Evolutionary conservation across 768 basidiomycete genomes (phyloP).

Genomic region (Boletus subcaerulescens): DNA sequence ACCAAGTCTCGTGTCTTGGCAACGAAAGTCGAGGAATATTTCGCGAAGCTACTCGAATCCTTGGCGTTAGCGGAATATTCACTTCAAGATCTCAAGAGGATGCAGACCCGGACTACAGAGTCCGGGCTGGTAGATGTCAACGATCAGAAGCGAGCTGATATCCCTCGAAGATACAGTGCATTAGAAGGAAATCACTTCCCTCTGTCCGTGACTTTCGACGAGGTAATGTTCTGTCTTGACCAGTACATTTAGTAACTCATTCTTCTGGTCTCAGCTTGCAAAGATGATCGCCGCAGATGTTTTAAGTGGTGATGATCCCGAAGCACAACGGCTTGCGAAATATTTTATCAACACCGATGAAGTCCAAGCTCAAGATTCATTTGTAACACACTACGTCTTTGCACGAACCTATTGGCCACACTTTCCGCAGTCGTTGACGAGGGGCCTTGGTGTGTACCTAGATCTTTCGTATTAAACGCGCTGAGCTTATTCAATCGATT

Average conservation of each 20-base stretch:
- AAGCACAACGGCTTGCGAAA: conserved; percentile 4
- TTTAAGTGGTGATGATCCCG: not conserved
- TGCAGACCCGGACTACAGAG: conserved; percentile 20
- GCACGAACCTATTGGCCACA: conserved; percentile 55
- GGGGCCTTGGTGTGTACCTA: conserved; percentile 46
- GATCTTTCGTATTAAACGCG: not conserved
- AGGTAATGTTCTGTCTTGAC: conserved; percentile 35
- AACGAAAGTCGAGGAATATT: conserved; percentile 69
- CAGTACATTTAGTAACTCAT: not conserved
- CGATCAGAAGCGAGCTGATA: conserved; percentile 24
- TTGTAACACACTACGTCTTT: conserved; percentile 49
- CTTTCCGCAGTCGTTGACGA: conserved; percentile 49
- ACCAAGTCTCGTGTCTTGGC: conserved; percentile 68
- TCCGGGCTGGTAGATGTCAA: conserved; percentile 33
- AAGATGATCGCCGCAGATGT: conserved; percentile 28
- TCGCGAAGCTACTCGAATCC: conserved; percentile 47
- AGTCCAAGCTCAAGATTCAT: conserved; percentile 16
- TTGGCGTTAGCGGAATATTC: conserved; percentile 36
- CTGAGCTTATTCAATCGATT: not conserved
- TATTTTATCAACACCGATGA: conserved; percentile 18
- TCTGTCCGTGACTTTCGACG: conserved; percentile 64
- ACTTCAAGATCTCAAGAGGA: conserved; percentile 37
- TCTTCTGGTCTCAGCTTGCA: conserved; percentile 13
- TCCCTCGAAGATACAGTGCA: conserved; percentile 51
- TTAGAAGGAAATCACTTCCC: conserved; percentile 64